A percentile compares a stretch with the other conserved stretches of the same genome.
Evolutionary conservation across 2,329 filamentous ascomycete species (phyloP).

Genomic region (Clonostachys chloroleuca): DNA sequence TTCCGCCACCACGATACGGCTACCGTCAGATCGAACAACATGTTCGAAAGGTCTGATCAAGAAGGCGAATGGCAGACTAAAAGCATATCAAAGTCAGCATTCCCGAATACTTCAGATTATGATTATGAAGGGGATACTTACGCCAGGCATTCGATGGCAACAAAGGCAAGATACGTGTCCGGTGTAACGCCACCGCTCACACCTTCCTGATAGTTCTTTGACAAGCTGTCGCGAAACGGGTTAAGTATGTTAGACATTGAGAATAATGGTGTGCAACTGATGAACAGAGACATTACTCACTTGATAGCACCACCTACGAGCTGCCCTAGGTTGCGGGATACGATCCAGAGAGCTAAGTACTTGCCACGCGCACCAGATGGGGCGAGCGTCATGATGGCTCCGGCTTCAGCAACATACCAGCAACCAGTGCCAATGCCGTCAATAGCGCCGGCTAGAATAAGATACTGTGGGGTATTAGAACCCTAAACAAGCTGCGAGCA

Average conservation of each 20-base stretch:
- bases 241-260: not conserved
- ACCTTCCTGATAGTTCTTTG: constrained; percentile 28
- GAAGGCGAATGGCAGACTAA: constrained; percentile 34
- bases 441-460: constrained; percentile 30
- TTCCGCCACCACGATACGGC: constrained; percentile 30
- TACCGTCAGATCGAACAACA: constrained; percentile 21
- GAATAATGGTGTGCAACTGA: not conserved
- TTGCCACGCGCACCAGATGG: constrained; percentile 39
- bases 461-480: constrained; percentile 18
- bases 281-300: constrained; percentile 14
- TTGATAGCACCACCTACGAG: constrained; percentile 40
- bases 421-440: constrained; percentile 33
- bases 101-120: not conserved
- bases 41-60: constrained; percentile 37
- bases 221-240: constrained; percentile 13
- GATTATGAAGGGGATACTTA: constrained; percentile 9
- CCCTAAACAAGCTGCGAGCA: not conserved
- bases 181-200: constrained; percentile 30
- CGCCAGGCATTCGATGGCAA: constrained; percentile 40
- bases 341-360: constrained; percentile 41
- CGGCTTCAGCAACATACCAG: constrained; percentile 44
- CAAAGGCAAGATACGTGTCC: constrained; percentile 38
- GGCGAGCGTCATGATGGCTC: constrained; percentile 41
- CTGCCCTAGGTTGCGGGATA: constrained; percentile 38
- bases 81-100: not conserved